phyloP scores from a whole-genome alignment of 2,329 filamentous ascomycete genomes.

The Aureobasidium sp. region DNA sequence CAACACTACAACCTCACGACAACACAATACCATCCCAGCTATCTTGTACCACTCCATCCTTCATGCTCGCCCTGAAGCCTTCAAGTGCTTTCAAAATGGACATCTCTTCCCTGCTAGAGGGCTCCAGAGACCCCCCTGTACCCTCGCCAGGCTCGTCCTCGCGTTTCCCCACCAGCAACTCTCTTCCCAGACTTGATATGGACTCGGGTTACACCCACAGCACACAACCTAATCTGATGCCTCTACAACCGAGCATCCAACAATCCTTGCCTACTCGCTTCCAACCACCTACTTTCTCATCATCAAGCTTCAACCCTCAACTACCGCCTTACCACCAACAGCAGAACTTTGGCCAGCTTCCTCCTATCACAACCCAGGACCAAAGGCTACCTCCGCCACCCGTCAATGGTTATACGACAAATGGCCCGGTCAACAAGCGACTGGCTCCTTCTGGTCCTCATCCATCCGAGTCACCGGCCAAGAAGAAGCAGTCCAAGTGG shows the following conservation, averaged over 20 bases:
- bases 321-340: conserved; percentile 24
- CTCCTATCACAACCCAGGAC: conserved; percentile 14
- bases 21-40: background rate
- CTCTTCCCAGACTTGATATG: conserved; percentile 9
- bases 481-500: conserved; percentile 97
- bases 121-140: conserved; percentile 58
- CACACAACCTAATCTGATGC: conserved; percentile 2
- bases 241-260: conserved; percentile 1
- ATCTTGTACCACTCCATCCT: background rate
- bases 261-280: conserved; percentile 11
- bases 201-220: background rate
- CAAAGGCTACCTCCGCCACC: conserved; percentile 19
- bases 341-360: conserved; percentile 7
- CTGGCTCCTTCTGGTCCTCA: conserved; percentile 40
- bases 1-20: background rate
- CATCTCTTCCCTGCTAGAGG: conserved; percentile 83
- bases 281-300: conserved; percentile 10
- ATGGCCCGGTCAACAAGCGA: conserved; percentile 28
- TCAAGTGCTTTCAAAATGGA: conserved; percentile 70
- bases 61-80: conserved; percentile 39
- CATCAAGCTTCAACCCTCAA: conserved; percentile 21
- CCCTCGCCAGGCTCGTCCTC: conserved; percentile 46
- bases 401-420: conserved; percentile 6
- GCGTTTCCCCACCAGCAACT: conserved; percentile 20
- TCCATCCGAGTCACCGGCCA: conserved; percentile 60